Evolutionary conservation across 257 asterid genomes (phyloP), one percentile per base, ranked within the genome.

Genomic region (Parsonsia alboflavescens): DNA sequence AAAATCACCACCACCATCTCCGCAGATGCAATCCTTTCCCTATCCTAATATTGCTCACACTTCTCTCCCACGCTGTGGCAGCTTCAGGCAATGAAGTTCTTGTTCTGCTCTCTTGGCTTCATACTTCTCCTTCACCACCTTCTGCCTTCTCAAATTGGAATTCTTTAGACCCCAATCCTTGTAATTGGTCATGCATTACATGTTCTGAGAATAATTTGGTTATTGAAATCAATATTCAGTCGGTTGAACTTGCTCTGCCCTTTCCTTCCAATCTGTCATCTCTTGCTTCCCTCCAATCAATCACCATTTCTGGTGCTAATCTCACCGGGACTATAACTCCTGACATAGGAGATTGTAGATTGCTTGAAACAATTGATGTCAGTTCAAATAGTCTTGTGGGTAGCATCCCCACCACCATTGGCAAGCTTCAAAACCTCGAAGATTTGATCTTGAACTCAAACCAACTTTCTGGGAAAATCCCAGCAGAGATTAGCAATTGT

Each of bases 261-360:
- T 87, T 90, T 64, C 96, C 92, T 16, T 75, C 92, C 15, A 88
- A 87, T 73, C 83, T 90, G 48, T 85, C 94, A 0, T 81, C 89
- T 48, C 81, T 90, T 9, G 84, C 17, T 22, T 90, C 72, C 74
- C 89, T 90, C n/a, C 81, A 81, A 75, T 84, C 53, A 53, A 84
- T 90, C 3, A 80, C 59, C 42, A 80, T 90, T 80, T 84, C 94
- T 24, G 92, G 87, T 30, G 89, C 88, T 12, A 90, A 90, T 76
- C 88, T 90, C 70, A 90, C 92, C 5, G 96, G 96, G 52, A 81
- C 81, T 10, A 85, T 90, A 81, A 94, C 90, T 1, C 68, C 13
- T 49, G 92, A 90, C 4, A 79, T 90, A 63, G 94, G 96, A 52
- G 81, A 87, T 61, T 85, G 79, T 12, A 8, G 53, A 64, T 88